phyloP scores from a whole-genome alignment of 75 land plant genomes.

The Larix kaempferi region DNA sequence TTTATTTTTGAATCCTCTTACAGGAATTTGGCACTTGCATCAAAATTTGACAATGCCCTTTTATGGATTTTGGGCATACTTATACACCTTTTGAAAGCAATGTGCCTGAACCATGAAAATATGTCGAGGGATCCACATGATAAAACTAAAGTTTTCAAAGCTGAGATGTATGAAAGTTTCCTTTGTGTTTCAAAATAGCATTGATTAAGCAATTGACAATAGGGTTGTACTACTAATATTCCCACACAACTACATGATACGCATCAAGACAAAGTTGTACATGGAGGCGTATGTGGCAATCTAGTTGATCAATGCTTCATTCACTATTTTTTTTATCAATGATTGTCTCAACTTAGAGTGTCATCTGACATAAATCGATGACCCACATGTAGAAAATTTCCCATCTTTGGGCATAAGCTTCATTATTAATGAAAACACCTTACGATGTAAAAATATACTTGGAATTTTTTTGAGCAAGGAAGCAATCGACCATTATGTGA shows the following conservation, averaged over 20 bases:
- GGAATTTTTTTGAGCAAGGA: no score
- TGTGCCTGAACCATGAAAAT: not conserved
- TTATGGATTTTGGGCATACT: not conserved
- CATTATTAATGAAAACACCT: no score
- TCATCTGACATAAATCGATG: no score
- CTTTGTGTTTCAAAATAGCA: not conserved
- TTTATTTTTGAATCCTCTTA: not conserved
- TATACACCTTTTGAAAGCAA: not conserved
- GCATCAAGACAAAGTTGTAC: no score
- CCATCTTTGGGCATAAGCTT: no score
- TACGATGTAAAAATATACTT: no score
- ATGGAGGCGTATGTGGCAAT: no score
- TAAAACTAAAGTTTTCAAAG: not conserved
- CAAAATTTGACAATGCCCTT: constrained; percentile 3
- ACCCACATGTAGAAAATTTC: no score
- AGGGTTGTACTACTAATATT: constrained; percentile 10
- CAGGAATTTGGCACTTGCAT: not conserved
- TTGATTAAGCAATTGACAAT: constrained; percentile 12
- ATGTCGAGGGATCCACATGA: not conserved
- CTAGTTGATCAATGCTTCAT: no score
- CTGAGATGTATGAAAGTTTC: not conserved
- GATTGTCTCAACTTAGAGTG: no score
- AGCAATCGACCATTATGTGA: no score
- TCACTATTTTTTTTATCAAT: no score
- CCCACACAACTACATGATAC: not conserved